Percentiles rank a stretch among this genome's conserved stretches.
phyloP scores from a whole-genome alignment of 2,329 filamentous ascomycete genomes.

The Scedosporium apiospermum region DNA sequence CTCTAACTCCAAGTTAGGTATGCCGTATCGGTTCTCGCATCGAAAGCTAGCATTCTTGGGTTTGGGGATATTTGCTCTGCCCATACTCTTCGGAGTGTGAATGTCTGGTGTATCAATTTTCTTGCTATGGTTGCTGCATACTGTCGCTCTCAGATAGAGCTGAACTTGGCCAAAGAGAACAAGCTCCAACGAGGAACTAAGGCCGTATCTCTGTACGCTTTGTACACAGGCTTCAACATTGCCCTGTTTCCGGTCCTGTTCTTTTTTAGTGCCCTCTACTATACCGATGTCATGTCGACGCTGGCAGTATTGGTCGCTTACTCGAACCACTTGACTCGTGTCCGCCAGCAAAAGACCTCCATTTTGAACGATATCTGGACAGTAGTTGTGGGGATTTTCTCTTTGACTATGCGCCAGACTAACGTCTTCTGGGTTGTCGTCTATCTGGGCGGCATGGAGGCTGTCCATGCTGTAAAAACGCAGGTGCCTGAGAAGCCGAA shows the following conservation, averaged over 20 bases:
- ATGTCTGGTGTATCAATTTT: constrained; percentile 31
- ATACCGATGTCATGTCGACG: constrained; percentile 84
- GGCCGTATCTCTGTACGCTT: constrained; percentile 27
- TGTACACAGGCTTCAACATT: constrained; percentile 67
- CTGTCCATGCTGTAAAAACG: constrained; percentile 39
- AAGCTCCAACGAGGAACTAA: not conserved
- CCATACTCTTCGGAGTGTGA: constrained; percentile 37
- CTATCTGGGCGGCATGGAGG: constrained; percentile 58
- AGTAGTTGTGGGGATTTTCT: constrained; percentile 49
- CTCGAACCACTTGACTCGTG: constrained; percentile 39
- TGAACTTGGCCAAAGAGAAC: constrained; percentile 20
- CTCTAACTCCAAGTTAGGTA: constrained; percentile 26
- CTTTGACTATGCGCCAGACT: constrained; percentile 79
- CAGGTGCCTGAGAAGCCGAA: constrained; percentile 18
- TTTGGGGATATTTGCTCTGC: constrained; percentile 22
- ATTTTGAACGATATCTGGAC: constrained; percentile 31
- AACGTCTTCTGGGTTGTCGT: constrained; percentile 94
- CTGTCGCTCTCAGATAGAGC: constrained; percentile 44
- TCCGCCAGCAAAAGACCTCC: constrained; percentile 22
- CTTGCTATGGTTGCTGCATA: constrained; percentile 36
- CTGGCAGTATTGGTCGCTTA: constrained; percentile 65
- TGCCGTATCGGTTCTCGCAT: constrained; percentile 24
- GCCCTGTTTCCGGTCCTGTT: constrained; percentile 81
- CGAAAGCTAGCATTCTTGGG: not conserved
- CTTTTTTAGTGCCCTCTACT: constrained; percentile 93